phyloP scores from a whole-genome alignment of 345 rosid genomes.

The Dipteronia dyeriana region DNA sequence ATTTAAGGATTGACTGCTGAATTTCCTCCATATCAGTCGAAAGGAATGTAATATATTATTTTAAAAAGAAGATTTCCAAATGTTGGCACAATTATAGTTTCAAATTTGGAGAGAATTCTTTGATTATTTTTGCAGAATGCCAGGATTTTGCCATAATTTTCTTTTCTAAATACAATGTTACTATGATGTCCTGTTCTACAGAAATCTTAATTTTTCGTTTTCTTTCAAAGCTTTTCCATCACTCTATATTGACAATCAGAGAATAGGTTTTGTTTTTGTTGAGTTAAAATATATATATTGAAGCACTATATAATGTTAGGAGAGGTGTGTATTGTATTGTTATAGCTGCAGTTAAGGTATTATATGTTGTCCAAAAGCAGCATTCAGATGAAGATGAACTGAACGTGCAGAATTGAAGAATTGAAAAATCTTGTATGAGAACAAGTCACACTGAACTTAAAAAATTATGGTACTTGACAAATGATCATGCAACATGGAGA shows the following conservation, averaged over 20 bases:
- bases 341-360: conserved; percentile 15
- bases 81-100: background rate
- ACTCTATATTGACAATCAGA: background rate
- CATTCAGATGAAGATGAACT: background rate
- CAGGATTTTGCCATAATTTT: background rate
- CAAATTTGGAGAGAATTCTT: background rate
- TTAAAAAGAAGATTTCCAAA: background rate
- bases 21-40: background rate
- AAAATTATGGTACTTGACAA: background rate
- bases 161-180: background rate
- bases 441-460: background rate
- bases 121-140: too few relatives aligned
- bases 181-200: background rate
- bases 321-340: conserved; percentile 9
- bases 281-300: background rate
- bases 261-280: conserved; percentile 1
- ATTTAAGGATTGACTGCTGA: background rate
- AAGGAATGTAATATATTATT: background rate
- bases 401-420: background rate
- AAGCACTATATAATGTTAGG: conserved; percentile 16
- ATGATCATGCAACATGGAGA: background rate
- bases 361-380: background rate
- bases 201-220: background rate
- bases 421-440: background rate
- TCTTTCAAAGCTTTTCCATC: background rate